Percentiles rank a stretch among this genome's conserved stretches.
phyloP scores from a whole-genome alignment of 169 alveolate genomes.

The Eimeria falciformis region DNA sequence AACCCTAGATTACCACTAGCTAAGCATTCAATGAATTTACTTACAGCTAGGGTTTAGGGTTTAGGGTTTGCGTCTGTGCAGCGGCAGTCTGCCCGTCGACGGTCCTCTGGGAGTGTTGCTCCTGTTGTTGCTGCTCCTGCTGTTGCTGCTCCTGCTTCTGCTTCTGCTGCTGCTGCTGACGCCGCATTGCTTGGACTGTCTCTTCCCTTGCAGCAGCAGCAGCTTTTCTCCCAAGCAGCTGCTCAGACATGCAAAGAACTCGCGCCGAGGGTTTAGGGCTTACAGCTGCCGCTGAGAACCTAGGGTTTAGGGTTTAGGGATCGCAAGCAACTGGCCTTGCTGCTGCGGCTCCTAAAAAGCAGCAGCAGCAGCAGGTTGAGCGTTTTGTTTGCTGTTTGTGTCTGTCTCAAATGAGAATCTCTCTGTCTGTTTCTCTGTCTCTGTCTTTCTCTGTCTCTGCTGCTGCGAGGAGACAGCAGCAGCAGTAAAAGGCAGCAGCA shows the following conservation, averaged over 20 bases:
- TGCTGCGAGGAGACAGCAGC: no score
- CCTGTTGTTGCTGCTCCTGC: conserved; percentile 18
- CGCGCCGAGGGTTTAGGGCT: not conserved
- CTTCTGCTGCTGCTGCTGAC: not conserved
- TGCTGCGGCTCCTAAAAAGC: not conserved
- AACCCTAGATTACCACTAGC: conserved; percentile 22
- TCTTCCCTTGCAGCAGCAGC: conserved; percentile 13
- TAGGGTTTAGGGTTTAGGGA: not conserved
- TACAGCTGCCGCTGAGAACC: not conserved
- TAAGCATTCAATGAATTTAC: not conserved
- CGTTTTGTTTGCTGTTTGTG: no score
- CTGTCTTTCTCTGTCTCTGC: no score
- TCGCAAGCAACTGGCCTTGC: not conserved
- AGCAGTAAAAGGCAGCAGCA: no score
- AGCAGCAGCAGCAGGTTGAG: no score
- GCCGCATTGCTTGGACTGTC: conserved; percentile 21
- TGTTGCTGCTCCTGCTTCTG: not conserved
- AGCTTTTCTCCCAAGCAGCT: conserved; percentile 4
- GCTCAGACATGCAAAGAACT: not conserved
- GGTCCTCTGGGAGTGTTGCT: conserved; percentile 7
- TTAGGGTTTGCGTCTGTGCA: conserved; percentile 3
- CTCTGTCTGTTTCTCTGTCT: no score
- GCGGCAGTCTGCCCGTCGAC: conserved; percentile 21
- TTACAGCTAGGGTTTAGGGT: conserved; percentile 42
- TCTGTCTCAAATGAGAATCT: no score